These are phyloP conservation scores for Fusarium sp. DNA, from an alignment of 2,329 filamentous ascomycete genomes.

Conservation along the genomic window DNA sequence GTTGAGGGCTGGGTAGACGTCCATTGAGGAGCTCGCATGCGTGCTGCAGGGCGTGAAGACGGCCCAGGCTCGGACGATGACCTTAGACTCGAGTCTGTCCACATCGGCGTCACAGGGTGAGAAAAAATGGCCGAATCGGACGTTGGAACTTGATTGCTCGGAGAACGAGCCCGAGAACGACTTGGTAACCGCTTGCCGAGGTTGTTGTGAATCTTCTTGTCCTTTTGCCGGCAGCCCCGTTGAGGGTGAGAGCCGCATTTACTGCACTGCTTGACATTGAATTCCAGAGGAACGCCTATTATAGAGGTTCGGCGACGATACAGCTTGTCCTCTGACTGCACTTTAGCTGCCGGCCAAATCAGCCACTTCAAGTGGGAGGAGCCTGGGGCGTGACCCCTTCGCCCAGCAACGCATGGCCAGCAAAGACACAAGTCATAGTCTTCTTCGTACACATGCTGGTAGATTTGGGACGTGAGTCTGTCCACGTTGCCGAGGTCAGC, in stretches of 20 bases:
- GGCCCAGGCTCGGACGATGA: neutral
- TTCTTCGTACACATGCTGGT: constrained; percentile 25
- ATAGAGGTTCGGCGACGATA: neutral
- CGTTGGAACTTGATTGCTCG: neutral
- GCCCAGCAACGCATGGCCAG: constrained; percentile 38
- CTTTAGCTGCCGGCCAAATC: constrained; percentile 3
- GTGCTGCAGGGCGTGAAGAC: neutral
- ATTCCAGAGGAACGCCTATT: constrained; percentile 23
- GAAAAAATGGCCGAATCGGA: constrained; percentile 1
- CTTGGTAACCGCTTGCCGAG: neutral
- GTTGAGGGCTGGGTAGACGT: neutral
- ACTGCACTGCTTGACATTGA: constrained; percentile 31
- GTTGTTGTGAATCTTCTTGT: constrained; percentile 17
- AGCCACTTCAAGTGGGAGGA: constrained; percentile 3
- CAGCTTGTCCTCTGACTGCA: constrained; percentile 15
- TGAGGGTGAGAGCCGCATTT: constrained; percentile 35
- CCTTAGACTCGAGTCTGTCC: neutral
- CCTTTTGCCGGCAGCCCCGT: constrained; percentile 27
- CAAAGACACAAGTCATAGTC: constrained; percentile 36
- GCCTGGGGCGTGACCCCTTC: constrained; percentile 2
- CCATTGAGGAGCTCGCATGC: neutral
- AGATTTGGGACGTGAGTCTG: constrained; percentile 16
- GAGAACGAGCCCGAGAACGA: neutral
- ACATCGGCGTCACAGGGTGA: neutral
- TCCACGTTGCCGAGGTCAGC: neutral